These are phyloP conservation scores for Urtica urens DNA, from an alignment of 306 rosid genomes.

Conservation along the genomic window DNA sequence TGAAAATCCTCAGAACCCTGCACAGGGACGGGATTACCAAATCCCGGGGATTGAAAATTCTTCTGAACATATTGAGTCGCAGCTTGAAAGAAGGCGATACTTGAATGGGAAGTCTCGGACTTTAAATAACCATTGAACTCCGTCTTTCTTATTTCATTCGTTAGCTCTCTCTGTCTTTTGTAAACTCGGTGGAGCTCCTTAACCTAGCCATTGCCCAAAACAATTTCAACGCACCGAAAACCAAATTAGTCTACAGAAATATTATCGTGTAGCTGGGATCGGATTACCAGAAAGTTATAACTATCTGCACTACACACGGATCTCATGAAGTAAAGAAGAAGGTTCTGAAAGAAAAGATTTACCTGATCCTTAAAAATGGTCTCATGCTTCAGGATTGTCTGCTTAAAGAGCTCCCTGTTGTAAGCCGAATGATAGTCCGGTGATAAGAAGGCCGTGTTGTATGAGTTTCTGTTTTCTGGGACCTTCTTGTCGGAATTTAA, in stretches of 20 bases:
- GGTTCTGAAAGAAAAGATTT: constrained; percentile 8
- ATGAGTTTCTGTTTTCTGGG: constrained; percentile 11
- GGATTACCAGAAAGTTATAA: too few relatives aligned
- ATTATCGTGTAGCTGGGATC: background rate
- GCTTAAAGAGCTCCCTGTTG: constrained; percentile 42
- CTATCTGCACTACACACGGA: too few relatives aligned
- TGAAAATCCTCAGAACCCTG: constrained; percentile 17
- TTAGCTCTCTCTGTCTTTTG: constrained; percentile 56
- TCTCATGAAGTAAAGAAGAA: too few relatives aligned
- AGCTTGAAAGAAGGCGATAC: constrained; percentile 20
- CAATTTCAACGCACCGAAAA: background rate
- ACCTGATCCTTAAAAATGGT: constrained; percentile 57
- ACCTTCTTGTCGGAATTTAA: constrained; percentile 17
- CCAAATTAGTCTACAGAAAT: too few relatives aligned
- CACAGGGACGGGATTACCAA: too few relatives aligned
- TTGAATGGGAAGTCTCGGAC: constrained; percentile 33
- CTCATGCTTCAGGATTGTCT: constrained; percentile 57
- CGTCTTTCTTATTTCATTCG: constrained; percentile 41
- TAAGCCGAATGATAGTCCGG: constrained; percentile 19
- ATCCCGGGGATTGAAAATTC: constrained; percentile 18
- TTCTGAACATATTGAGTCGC: constrained; percentile 22
- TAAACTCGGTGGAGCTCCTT: constrained; percentile 78
- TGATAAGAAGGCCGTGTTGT: constrained; percentile 23
- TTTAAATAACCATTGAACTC: constrained; percentile 24
- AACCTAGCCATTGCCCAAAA: constrained; percentile 43